Conservation (phyloP, 1,139 yeast species). For the Sugiyamaella japonica region DNA sequence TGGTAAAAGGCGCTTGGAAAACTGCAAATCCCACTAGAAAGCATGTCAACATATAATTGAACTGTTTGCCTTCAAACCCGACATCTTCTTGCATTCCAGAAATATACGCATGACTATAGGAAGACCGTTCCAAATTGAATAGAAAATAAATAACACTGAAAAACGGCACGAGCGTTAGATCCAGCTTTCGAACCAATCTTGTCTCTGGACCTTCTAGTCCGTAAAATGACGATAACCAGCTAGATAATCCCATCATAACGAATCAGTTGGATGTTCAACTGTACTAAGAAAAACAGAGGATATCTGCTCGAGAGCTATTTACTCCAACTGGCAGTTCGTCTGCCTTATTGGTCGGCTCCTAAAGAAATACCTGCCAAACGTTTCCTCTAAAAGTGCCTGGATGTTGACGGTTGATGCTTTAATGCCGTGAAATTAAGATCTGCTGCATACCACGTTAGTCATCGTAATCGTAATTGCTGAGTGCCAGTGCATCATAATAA, state of each 20-base stretch:
- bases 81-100: slow-evolving; percentile 61
- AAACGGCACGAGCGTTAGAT: slow-evolving; percentile 24
- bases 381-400: too few species aligned
- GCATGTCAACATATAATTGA: slow-evolving; percentile 60
- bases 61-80: slow-evolving; percentile 63
- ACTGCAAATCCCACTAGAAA: slow-evolving; percentile 59
- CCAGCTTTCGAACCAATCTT: slow-evolving; percentile 22
- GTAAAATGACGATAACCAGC: slow-evolving; percentile 8
- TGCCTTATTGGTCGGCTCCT: background rate
- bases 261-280: background rate
- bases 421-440: background rate
- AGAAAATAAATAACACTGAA: slow-evolving; percentile 26
- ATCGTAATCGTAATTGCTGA: background rate
- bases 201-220: slow-evolving; percentile 17
- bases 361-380: background rate
- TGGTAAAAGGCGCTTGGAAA: slow-evolving; percentile 50
- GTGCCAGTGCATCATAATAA: background rate
- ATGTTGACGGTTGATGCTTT: background rate
- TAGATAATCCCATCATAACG: background rate
- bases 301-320: background rate
- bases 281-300: too few species aligned
- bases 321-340: background rate
- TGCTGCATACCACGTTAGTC: background rate
- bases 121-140: slow-evolving; percentile 25
- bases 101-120: slow-evolving; percentile 61